phyloP scores from a whole-genome alignment of 1,139 yeast genomes.

The Suhomyces coccinellae region DNA sequence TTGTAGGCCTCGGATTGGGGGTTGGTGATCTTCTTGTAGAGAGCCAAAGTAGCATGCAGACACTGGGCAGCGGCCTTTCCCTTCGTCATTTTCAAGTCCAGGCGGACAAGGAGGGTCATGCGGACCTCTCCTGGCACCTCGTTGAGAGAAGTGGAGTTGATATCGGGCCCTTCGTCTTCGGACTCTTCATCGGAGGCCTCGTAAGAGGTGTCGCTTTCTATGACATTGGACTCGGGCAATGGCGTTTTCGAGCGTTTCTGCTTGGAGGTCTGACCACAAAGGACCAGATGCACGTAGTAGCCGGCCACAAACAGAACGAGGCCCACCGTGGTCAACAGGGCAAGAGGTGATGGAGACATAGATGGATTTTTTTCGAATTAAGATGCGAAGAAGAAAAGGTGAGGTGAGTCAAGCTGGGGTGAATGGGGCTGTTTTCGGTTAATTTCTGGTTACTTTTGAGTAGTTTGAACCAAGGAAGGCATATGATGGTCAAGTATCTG shows the following conservation, averaged over 20 bases:
- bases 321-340: constrained; percentile 25
- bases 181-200: constrained; percentile 28
- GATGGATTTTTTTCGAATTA: not conserved
- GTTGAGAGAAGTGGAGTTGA: constrained; percentile 59
- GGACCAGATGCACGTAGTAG: constrained; percentile 20
- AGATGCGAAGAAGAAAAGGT: not conserved
- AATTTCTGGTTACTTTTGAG: too few species aligned
- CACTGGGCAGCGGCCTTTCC: constrained; percentile 98
- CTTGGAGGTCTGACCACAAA: constrained; percentile 21
- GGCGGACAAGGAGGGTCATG: constrained; percentile 86
- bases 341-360: constrained; percentile 2
- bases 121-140: constrained; percentile 75
- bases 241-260: constrained; percentile 5
- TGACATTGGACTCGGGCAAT: not conserved
- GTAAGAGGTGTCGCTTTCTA: constrained; percentile 20
- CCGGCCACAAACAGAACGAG: constrained; percentile 29
- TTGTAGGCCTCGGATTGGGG: constrained; percentile 57
- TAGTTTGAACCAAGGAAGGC: too few species aligned
- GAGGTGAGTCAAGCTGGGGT: too few species aligned
- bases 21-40: constrained; percentile 69
- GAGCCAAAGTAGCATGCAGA: constrained; percentile 93
- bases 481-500: too few species aligned
- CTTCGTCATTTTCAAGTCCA: constrained; percentile 87
- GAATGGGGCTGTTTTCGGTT: too few species aligned
- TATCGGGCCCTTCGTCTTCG: constrained; percentile 50